Conservation (phyloP, 2,329 filamentous ascomycete species). For the Periconia sp. region DNA sequence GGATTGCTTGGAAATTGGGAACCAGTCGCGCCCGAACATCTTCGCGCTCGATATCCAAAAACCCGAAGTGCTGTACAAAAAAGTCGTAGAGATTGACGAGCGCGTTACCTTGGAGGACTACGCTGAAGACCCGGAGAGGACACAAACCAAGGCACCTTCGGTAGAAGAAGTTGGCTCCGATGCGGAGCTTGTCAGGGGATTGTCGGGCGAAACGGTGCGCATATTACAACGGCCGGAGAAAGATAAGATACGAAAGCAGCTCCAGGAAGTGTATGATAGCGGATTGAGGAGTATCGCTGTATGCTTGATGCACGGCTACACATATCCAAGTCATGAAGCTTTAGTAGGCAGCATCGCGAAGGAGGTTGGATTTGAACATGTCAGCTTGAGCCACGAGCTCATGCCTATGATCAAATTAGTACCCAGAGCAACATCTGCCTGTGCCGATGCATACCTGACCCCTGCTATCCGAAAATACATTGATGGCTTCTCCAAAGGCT, state of each 20-base stretch:
- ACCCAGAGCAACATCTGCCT: constrained; percentile 75
- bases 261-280: constrained; percentile 70
- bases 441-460: constrained; percentile 80
- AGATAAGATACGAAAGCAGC: constrained; percentile 61
- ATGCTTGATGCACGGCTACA: constrained; percentile 91
- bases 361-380: constrained; percentile 82
- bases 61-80: constrained; percentile 84
- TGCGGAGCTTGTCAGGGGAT: constrained; percentile 69
- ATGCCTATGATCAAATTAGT: constrained; percentile 91
- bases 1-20: constrained; percentile 87
- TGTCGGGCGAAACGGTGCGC: constrained; percentile 77
- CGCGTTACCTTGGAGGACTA: constrained; percentile 91
- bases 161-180: constrained; percentile 54
- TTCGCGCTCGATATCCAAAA: constrained; percentile 89
- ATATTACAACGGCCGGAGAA: constrained; percentile 69
- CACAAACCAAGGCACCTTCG: constrained; percentile 61
- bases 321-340: constrained; percentile 84
- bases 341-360: constrained; percentile 76
- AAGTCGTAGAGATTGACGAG: constrained; percentile 89
- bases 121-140: constrained; percentile 79
- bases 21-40: constrained; percentile 87
- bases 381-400: constrained; percentile 79
- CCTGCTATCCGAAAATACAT: constrained; percentile 81
- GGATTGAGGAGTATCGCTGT: constrained; percentile 85
- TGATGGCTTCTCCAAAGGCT: constrained; percentile 77